Evolutionary conservation across 1,284 basidiomycete genomes (phyloP), one percentile per base, ranked within the genome.

Genomic region (Austroboletus sp.): DNA sequence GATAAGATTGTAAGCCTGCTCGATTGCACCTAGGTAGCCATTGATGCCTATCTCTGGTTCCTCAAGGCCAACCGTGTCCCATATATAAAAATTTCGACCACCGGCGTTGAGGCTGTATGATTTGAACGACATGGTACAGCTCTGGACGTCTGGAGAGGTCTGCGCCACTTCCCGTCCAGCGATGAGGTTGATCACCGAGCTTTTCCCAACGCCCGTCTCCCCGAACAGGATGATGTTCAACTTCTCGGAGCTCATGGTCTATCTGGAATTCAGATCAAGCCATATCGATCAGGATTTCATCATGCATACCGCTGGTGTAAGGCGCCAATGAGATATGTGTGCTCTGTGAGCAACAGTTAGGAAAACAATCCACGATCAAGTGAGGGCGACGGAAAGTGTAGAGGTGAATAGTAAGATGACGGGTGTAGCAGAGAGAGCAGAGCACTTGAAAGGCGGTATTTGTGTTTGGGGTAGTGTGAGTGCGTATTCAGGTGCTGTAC

Each of bases 61-160:
- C 16, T 63, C 57, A 38, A 65, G 44, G 15, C 61, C 60, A 3
- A 62, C 61, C 12, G 69, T 71, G 37, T 70, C 69, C 63, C 65
- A 71, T 32, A 71, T 44, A 2, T 47, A 44, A 42, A 65, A 59
- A 32, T 52, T 46, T 27, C 51, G 46, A 31, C 43, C 21, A 33
- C 52, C 54, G 4, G 52, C 51, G 15, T 51, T 51, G 41, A 62
- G 33, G 30, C 44, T 40, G 36, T 65, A 49, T 9, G 44, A 29
- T 27, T 35, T n/a, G n/a, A 45, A 57, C 10, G 49, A 47, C 43
- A 64, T 23, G 6, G 60, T 66, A 30, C 60, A 66, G 39, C 53
- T 45, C 3, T 44, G 13, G 31, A 50, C 23, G 12, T 40, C 15
- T 30, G 34, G 39, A 17, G 61, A 64, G 23, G 48, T 40, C 0